These are phyloP conservation scores for Aureobasidium leucospermi DNA, from an alignment of 2,329 filamentous ascomycete species.

Conservation along the genomic window DNA sequence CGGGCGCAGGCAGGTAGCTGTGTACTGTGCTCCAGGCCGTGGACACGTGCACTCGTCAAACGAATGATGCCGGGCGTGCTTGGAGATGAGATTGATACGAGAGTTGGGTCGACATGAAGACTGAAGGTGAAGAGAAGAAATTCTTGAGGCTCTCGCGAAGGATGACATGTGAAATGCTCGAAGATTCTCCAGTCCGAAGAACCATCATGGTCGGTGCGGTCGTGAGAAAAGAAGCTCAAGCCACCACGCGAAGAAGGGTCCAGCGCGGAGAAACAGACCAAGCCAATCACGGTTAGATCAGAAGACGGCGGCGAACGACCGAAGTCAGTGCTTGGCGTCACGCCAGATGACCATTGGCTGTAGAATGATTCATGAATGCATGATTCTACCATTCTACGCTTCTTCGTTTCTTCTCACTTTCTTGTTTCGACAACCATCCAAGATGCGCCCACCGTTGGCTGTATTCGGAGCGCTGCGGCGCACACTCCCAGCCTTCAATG, in stretches of 20 bases:
- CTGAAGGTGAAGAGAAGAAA: too few species aligned
- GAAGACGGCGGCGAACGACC: not conserved
- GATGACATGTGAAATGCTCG: not conserved
- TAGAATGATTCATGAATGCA: not conserved
- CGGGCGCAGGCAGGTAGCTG: constrained; percentile 1
- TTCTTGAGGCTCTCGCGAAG: not conserved
- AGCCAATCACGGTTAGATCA: not conserved
- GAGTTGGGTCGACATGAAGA: not conserved
- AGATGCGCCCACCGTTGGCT: constrained; percentile 15
- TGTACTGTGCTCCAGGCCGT: not conserved
- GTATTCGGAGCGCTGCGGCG: constrained; percentile 13
- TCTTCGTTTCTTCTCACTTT: not conserved
- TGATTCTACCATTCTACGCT: not conserved
- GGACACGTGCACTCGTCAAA: not conserved
- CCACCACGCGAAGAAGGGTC: not conserved
- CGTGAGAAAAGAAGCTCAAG: not conserved
- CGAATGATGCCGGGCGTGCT: not conserved
- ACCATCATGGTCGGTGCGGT: not conserved
- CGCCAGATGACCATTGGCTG: constrained; percentile 7
- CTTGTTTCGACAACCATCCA: not conserved
- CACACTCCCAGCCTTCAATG: not conserved
- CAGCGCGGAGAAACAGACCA: not conserved
- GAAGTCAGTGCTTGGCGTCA: constrained; percentile 7
- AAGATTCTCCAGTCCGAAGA: not conserved
- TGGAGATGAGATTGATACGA: not conserved